Evolutionary conservation across 192 early-diverging fungal species (phyloP), one percentile per base, ranked within the genome.

Genomic region (Rhizophagus clarus): DNA sequence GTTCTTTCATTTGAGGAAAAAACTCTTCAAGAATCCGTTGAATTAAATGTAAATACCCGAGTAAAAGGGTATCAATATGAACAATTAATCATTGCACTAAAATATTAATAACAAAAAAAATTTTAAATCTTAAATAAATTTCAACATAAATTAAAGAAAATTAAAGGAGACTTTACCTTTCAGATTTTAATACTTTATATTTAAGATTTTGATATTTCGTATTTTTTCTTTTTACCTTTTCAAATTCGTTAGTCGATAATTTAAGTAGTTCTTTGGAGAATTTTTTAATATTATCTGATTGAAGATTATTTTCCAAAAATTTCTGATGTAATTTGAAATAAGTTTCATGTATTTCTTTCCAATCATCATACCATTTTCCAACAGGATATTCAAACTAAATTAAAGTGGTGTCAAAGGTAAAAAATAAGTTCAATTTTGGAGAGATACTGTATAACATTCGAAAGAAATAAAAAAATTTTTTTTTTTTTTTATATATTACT

Each of bases 31-130:
- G 10, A 11, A 69, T 34, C 3, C 12, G 29, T 69, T 37, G 20
- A 7, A 70, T 70, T 70, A 70, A 70, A 40, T 34, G 12, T n/a
- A 70, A 22, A 24, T 42, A 42, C 2, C 68, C 37, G 15, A 70
- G 42, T 40, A 70, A 70, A 17, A 70, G 34, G 9, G 34, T 70
- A 70, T 70, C 68, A 9, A 70, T 9, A 70, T 70, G 67, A 68
- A 4, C 28, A 31, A 10, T 11, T 0, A 0, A 20, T 9, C 12
- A 34, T 15, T 22, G 14, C 3, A 12, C 67, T 68, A 68, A 32
- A 32, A 68, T 22, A 20, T 7, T 7, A 34, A 34, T 17, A 67
- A 15, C 20, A 68, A 12, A 15, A 37, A 20, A 3, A 34, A 37
- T 37, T 28, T 34, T 20, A 20, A 22, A 11, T 40, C 20, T 29